Evolutionary conservation across 352 stramenopile genomes (phyloP), one percentile per base, ranked within the genome.

Genomic region (Phytopythium litorale): DNA sequence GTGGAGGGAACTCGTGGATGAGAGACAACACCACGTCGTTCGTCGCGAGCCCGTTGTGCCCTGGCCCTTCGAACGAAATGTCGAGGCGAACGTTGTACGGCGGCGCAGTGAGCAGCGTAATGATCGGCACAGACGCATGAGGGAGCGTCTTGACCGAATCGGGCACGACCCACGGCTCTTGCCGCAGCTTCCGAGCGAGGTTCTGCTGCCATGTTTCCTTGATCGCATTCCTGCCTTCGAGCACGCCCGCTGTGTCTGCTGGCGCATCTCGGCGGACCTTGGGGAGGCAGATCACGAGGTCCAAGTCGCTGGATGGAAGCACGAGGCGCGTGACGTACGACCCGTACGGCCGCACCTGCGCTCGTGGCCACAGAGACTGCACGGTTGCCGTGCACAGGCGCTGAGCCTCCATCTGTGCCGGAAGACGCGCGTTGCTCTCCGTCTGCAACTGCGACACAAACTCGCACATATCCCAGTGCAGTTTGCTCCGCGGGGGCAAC

Each of bases 131-230:
- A 19, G 96, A 87, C 43, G 97, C 98, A 63, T 98, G 81, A n/a
- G 97, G 94, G 30, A 99, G 97, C 30, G 97, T 95, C 70, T 99
- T 99, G 42, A 99, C 97, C 30, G 95, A 98, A 60, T 97, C 87
- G 12, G 76, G 78, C 23, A 97, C 79, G 45, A 98, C 90, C 92
- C 92, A 98, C 4, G 87, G 79, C 56, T 98, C 94, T 66, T 90
- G 84, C 19, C 96, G 96, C 13, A 99, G 74, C 58, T 98, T 98
- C 37, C 97, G 84, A 25, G 96, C 92, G 15, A 99, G 80, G 35
- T 99, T 92, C 70, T 99, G 97, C 71, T 99, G 97, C 81, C 94
- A 98, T 8, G 93, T 98, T 68, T 99, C 96, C 67, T 99, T 99
- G 65, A 99, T 99, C 18, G 97, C 97, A 73, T 99, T 99, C 64